Evolutionary conservation across 2,329 filamentous ascomycete genomes (phyloP), one percentile per base, ranked within the genome.

Genomic region (Epichloe brachyelytri): DNA sequence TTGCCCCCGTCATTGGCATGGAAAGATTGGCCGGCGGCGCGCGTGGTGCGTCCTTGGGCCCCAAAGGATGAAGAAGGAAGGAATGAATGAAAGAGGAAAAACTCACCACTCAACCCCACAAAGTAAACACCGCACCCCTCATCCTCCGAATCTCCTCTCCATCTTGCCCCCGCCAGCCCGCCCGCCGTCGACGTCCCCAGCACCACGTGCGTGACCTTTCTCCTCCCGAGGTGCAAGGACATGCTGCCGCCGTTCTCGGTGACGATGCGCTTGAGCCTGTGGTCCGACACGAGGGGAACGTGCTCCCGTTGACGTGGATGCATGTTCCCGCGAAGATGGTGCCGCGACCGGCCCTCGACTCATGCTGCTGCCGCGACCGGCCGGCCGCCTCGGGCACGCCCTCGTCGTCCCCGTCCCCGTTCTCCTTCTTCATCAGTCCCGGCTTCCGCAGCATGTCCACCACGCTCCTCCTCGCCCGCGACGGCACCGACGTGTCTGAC

Each of bases 231-330:
- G 53, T 81, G 75, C 37, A 88, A 76, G 3, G 86, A 83, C 58
- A 88, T 73, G 41, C 69, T 73, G 1, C 81, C 91, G 19, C 90
- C 91, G 62, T 95, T 80, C 51, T 81, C 74, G 5, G 77, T 79
- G 38, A 96, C 76, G 15, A 94, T 66, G 51, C 83, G 82, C 71
- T 93, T 94, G 52, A 96, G 77, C 63, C 80, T 85, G 70, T 95
- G 86, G 65, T 96, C 90, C 14, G 87, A 94, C 55, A 95, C 78
- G 22, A 80, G 67, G 1, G 89, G 53, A 82, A 77, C 2, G 88
- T 95, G 57, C 86, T 90, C 54, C 89, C 89, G 66, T 95, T 95
- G 66, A 96, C 78, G 68, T 91, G 93, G 59, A 95, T 77, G 48
- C 79, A 82, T 20, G 89, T 75, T 15, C 82, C 79, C 43, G 78